Evolutionary conservation across 257 asterid species (phyloP).

Genomic region (Solanum chmielewskii): DNA sequence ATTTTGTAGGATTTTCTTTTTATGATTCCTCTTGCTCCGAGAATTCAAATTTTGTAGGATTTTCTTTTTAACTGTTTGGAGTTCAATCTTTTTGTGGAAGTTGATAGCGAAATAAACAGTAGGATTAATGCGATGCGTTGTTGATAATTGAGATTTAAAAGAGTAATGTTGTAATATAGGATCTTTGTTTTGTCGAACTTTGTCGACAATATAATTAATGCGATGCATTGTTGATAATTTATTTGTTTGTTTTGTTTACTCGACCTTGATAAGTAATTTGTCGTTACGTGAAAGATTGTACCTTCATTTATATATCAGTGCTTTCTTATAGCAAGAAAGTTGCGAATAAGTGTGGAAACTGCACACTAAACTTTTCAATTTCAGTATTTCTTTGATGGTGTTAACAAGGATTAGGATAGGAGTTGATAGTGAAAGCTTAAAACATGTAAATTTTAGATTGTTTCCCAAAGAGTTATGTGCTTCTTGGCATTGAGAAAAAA

Average conservation of each 20-base stretch:
- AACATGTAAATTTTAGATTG: background rate
- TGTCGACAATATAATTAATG: background rate
- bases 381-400: background rate
- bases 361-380: background rate
- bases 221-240: background rate
- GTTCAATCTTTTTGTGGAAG: background rate
- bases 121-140: background rate
- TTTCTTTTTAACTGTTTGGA: background rate
- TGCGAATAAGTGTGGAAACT: background rate
- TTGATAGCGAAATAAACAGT: background rate
- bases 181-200: background rate
- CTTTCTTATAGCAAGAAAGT: background rate
- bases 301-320: background rate
- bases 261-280: background rate
- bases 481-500: background rate
- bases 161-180: background rate
- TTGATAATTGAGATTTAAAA: background rate
- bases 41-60: background rate
- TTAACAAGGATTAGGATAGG: background rate
- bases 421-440: background rate
- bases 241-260: background rate
- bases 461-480: background rate
- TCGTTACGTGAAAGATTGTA: background rate
- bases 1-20: background rate
- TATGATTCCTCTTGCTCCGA: background rate